Percentiles rank a stretch among this genome's conserved stretches.
Evolutionary conservation across 331 rosid genomes (phyloP).

Genomic region (Rosa hybrid): DNA sequence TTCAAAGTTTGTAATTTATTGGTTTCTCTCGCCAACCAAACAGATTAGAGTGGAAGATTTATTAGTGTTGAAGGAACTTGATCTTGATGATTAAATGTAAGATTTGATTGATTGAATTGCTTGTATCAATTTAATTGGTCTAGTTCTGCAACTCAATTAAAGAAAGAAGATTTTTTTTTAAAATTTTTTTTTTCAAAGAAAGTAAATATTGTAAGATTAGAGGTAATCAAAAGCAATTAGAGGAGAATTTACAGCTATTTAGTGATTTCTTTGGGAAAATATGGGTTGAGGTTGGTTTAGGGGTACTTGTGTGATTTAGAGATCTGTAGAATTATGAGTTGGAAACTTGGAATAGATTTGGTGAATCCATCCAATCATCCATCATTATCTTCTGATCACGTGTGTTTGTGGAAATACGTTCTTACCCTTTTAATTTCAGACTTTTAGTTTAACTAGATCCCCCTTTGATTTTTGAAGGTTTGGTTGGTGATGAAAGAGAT

Average conservation of each 20-base stretch:
- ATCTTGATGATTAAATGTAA: constrained; percentile 25
- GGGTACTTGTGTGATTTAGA: constrained; percentile 52
- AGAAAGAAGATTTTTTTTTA: neutral
- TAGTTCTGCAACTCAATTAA: neutral
- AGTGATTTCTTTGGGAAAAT: neutral
- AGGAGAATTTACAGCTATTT: neutral
- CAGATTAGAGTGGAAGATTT: constrained; percentile 19
- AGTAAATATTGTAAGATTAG: constrained; percentile 8
- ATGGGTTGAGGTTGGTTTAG: neutral
- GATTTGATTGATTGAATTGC: constrained; percentile 26
- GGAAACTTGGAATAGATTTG: neutral
- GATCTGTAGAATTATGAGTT: constrained; percentile 16
- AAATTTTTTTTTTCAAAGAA: neutral
- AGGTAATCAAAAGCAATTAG: neutral
- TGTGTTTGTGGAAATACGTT: constrained; percentile 40
- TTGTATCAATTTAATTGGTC: neutral
- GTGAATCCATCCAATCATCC: neutral
- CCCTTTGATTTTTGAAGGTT: neutral
- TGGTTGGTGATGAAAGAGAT: neutral
- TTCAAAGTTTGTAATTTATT: neutral
- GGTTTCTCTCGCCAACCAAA: constrained; percentile 9
- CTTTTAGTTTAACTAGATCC: neutral
- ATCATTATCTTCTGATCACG: constrained; percentile 19
- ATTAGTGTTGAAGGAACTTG: neutral
- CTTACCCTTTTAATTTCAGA: constrained; percentile 31